Conservation (phyloP, 208 protist genomes). For the Trypanosoma lewisi region DNA sequence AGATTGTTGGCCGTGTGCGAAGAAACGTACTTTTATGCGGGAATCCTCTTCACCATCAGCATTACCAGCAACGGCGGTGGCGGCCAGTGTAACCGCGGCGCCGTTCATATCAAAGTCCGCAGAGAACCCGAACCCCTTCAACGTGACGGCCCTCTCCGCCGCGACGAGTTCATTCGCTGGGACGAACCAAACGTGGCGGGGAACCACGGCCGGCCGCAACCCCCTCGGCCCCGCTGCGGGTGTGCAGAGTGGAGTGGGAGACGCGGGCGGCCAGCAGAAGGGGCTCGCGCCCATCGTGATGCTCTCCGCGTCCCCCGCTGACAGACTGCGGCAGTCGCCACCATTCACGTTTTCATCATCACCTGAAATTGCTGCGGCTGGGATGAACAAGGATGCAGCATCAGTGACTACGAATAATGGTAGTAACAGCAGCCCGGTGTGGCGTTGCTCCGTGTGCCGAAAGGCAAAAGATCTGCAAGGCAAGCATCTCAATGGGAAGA, state of each 20-base stretch:
- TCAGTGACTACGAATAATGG: background rate
- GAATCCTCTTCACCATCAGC: background rate
- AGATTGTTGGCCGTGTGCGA: constrained; percentile 61
- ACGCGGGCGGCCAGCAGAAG: background rate
- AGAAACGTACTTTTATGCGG: constrained; percentile 6
- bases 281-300: constrained; percentile 15
- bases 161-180: background rate
- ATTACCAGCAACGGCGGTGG: background rate
- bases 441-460: constrained; percentile 39
- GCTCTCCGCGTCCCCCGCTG: background rate
- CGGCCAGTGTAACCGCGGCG: constrained; percentile 15
- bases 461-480: constrained; percentile 35
- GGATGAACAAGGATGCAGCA: background rate
- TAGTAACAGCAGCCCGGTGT: constrained; percentile 12
- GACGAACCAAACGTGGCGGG: background rate
- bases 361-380: background rate
- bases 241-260: background rate
- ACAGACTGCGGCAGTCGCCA: constrained; percentile 29
- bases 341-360: constrained; percentile 41
- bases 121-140: constrained; percentile 3
- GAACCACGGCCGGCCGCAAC: background rate
- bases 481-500: constrained; percentile 44
- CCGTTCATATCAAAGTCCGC: constrained; percentile 1
- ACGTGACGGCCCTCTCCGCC: background rate
- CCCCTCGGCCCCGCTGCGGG: background rate